phyloP scores from a whole-genome alignment of 192 early-diverging fungal genomes.

The Pilobolus umbonatus region DNA sequence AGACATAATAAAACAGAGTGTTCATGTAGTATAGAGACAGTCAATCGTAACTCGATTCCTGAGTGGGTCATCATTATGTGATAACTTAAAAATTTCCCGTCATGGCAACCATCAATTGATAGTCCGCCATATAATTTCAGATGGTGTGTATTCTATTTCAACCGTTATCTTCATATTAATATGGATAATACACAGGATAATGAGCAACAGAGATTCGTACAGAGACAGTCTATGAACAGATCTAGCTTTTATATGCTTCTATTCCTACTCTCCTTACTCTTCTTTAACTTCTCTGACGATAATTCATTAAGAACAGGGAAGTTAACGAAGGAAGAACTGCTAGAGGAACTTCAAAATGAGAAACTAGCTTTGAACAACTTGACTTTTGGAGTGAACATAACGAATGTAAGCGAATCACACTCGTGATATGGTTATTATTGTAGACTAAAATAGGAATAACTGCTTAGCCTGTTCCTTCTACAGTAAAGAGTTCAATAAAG shows the following conservation, averaged over 20 bases:
- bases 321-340: conserved; percentile 27
- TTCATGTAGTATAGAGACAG: too few species aligned
- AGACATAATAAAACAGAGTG: too few species aligned
- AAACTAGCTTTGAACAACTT: conserved; percentile 32
- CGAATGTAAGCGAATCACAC: conserved; percentile 34
- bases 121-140: too few species aligned
- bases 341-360: conserved; percentile 31
- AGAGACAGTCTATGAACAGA: conserved; percentile 26
- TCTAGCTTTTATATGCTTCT: conserved; percentile 34
- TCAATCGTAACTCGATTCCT: too few species aligned
- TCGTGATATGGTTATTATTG: not conserved
- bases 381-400: conserved; percentile 39
- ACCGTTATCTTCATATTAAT: too few species aligned
- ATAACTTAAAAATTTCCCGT: too few species aligned
- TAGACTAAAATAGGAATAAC: not conserved
- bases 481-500: conserved; percentile 18
- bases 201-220: conserved; percentile 14
- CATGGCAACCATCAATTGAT: too few species aligned
- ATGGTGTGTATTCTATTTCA: too few species aligned
- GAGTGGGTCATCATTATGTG: too few species aligned
- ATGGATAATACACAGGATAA: conserved; percentile 3
- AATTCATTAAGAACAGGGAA: conserved; percentile 16
- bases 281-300: conserved; percentile 41
- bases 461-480: conserved; percentile 31
- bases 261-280: conserved; percentile 38